Percentiles rank a stretch among this genome's conserved stretches.
phyloP scores from a whole-genome alignment of 441 rosid species.

The Pelargonium myrrhifolium region DNA sequence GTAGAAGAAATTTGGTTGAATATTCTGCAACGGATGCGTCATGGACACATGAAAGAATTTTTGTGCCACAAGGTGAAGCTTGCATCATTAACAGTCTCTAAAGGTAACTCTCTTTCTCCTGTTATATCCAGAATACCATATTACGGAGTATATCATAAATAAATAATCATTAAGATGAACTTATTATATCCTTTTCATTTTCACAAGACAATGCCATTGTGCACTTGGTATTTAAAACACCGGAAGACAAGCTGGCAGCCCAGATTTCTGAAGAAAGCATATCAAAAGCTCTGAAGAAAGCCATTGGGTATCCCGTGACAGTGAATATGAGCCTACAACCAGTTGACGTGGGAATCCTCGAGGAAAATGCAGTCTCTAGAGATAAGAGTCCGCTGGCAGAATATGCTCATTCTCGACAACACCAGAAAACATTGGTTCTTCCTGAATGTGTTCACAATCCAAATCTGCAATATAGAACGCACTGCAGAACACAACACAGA shows the following conservation, averaged over 20 bases:
- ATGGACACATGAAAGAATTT: constrained; percentile 21
- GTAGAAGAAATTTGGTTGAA: constrained; percentile 22
- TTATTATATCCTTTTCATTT: background rate
- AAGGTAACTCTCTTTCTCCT: constrained; percentile 19
- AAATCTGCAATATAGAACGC: background rate
- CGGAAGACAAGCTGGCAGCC: constrained; percentile 26
- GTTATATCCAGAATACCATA: background rate
- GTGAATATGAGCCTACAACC: constrained; percentile 28
- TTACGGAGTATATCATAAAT: background rate
- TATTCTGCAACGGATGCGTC: constrained; percentile 21
- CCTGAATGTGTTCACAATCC: constrained; percentile 9
- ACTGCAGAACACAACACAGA: background rate
- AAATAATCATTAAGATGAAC: background rate
- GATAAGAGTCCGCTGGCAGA: constrained; percentile 15
- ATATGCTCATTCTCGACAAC: constrained; percentile 14
- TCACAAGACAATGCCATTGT: constrained; percentile 25
- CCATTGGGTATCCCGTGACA: constrained; percentile 23
- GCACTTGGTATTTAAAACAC: constrained; percentile 24
- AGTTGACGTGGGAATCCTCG: constrained; percentile 11
- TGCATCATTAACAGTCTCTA: constrained; percentile 26
- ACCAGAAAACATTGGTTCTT: constrained; percentile 4
- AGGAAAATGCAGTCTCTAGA: constrained; percentile 2
- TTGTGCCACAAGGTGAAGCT: constrained; percentile 24
- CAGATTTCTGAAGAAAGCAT: constrained; percentile 28
- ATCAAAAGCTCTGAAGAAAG: constrained; percentile 21